Percentiles rank a stretch among this genome's conserved stretches.
Evolutionary conservation across 345 rosid species (phyloP).

Genomic region (Boechera divaricarpa): DNA sequence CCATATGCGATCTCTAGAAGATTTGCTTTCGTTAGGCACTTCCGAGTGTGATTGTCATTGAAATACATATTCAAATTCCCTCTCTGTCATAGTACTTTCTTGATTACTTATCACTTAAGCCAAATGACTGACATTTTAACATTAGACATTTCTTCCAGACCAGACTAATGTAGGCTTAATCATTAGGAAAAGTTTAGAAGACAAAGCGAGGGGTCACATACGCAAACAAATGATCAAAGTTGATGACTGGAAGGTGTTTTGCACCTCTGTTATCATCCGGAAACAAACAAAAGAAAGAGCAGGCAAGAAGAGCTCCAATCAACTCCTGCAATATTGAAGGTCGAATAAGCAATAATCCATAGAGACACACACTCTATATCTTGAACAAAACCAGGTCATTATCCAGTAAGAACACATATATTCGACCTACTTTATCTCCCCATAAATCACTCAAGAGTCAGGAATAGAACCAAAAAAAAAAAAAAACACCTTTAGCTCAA

Average conservation of each 20-base stretch:
- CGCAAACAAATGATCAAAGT: conserved; percentile 85
- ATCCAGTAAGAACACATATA: background rate
- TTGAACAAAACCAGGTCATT: conserved; percentile 20
- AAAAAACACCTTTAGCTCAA: background rate
- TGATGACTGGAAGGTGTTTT: conserved; percentile 73
- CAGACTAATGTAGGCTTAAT: background rate
- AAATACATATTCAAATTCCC: background rate
- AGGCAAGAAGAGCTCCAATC: conserved; percentile 82
- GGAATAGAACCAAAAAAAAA: background rate
- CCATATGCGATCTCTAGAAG: background rate
- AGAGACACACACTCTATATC: conserved; percentile 20
- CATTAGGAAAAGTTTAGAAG: conserved; percentile 30
- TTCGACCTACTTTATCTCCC: background rate
- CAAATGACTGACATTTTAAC: conserved; percentile 5
- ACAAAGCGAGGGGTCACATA: conserved; percentile 57
- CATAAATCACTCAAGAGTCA: background rate
- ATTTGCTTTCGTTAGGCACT: conserved; percentile 13
- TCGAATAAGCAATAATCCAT: conserved; percentile 9
- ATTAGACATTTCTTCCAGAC: background rate
- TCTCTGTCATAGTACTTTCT: conserved; percentile 3
- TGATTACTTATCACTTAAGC: conserved; percentile 29
- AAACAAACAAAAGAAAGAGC: conserved; percentile 87
- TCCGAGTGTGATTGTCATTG: background rate
- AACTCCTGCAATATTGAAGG: conserved; percentile 66
- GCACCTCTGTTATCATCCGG: conserved; percentile 63